phyloP scores from a whole-genome alignment of 768 basidiomycete genomes.

The Macrocybe gigantea region DNA sequence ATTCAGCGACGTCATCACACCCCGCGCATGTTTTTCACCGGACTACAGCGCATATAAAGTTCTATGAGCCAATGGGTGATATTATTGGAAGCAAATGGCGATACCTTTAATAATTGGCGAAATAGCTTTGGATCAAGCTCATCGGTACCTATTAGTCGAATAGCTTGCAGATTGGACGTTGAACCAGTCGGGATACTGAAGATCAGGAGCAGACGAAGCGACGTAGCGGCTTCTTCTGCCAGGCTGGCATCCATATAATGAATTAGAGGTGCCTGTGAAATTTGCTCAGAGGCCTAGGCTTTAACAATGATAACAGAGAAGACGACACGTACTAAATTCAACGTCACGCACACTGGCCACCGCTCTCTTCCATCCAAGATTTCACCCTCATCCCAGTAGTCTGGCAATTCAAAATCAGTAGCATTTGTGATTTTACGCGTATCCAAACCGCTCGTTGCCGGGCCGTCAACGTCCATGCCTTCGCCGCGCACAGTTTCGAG shows the following conservation, averaged over 20 bases:
- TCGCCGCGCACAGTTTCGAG: background rate
- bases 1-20: conserved; percentile 52
- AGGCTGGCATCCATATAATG: conserved; percentile 73
- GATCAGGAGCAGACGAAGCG: conserved; percentile 53
- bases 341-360: conserved; percentile 75
- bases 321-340: conserved; percentile 59
- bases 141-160: conserved; percentile 59
- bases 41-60: conserved; percentile 1
- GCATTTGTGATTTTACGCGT: conserved; percentile 45
- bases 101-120: conserved; percentile 50
- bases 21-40: conserved; percentile 60
- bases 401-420: conserved; percentile 80
- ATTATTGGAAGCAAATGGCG: conserved; percentile 4
- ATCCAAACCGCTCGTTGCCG: conserved; percentile 48
- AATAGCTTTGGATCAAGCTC: conserved; percentile 47
- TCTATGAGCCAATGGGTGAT: background rate
- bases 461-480: conserved; percentile 52
- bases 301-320: background rate
- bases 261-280: conserved; percentile 42
- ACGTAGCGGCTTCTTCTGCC: conserved; percentile 66
- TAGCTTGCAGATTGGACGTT: conserved; percentile 47
- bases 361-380: conserved; percentile 50
- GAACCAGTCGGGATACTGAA: conserved; percentile 50
- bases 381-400: conserved; percentile 86
- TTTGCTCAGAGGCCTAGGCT: background rate